Evolutionary conservation across 495 filamentous ascomycete species (phyloP).

Genomic region (Staphylotrichum tortipilum): DNA sequence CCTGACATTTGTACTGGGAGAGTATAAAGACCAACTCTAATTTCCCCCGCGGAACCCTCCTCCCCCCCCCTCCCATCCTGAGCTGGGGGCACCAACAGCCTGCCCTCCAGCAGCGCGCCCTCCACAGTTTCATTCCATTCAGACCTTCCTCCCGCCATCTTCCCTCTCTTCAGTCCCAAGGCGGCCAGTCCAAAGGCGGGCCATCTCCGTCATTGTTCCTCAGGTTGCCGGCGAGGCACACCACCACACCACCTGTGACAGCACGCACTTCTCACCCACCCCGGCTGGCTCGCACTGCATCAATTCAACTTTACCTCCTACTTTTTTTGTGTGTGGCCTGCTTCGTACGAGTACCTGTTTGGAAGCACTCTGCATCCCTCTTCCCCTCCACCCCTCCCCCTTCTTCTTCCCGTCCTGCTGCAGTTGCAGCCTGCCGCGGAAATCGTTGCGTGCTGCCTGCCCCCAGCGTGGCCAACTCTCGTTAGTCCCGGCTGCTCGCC

Average conservation of each 20-base stretch:
- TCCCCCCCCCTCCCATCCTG: conserved; percentile 34
- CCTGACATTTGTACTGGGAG: conserved; percentile 16
- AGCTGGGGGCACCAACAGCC: conserved; percentile 36
- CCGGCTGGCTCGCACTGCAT: conserved; percentile 4
- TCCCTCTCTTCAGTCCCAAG: neutral
- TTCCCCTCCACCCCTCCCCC: too few relatives aligned
- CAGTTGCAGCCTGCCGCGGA: neutral
- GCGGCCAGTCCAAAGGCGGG: too few relatives aligned
- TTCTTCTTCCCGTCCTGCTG: too few relatives aligned
- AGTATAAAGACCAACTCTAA: conserved; percentile 40
- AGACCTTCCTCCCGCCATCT: too few relatives aligned
- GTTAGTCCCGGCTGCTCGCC: neutral
- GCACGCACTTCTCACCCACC: neutral
- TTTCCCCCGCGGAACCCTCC: conserved; percentile 26
- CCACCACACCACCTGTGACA: neutral
- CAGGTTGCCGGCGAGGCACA: too few relatives aligned
- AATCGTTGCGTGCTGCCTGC: neutral
- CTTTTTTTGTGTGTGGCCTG: neutral
- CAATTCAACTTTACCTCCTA: neutral
- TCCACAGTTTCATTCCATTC: too few relatives aligned
- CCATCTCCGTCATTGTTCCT: too few relatives aligned
- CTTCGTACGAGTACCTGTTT: too few relatives aligned
- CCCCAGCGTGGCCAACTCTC: conserved; percentile 1
- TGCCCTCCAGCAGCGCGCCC: conserved; percentile 33
- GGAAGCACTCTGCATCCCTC: neutral